Evolutionary conservation across 2,329 filamentous ascomycete species (phyloP).

Genomic region (Akanthomyces muscarius): DNA sequence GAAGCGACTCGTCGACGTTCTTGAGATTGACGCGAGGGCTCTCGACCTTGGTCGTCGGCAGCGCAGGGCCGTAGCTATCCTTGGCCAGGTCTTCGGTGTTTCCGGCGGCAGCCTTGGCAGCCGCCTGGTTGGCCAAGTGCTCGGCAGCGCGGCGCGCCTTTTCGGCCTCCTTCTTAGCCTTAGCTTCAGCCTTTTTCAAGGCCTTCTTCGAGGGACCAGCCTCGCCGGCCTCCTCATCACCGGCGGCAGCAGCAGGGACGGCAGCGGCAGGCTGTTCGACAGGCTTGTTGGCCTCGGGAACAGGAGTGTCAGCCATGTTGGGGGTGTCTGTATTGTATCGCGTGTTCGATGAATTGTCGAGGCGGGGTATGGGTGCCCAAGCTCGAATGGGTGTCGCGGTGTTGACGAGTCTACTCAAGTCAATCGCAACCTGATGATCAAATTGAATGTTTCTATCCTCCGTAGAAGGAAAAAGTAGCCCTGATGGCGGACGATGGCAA

Average conservation of each 20-base stretch:
- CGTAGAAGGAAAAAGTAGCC: background rate
- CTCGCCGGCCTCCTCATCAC: conserved; percentile 18
- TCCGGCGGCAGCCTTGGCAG: conserved; percentile 61
- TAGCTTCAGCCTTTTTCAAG: conserved; percentile 77
- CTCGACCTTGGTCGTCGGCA: conserved; percentile 52
- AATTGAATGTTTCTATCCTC: background rate
- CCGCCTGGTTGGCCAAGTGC: conserved; percentile 67
- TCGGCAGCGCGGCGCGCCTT: conserved; percentile 72
- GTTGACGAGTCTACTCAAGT: background rate
- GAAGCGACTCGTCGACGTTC: conserved; percentile 58
- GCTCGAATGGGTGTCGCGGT: background rate
- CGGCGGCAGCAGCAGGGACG: conserved; percentile 9
- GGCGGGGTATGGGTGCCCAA: conserved; percentile 2
- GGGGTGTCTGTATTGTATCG: background rate
- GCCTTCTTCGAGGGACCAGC: conserved; percentile 67
- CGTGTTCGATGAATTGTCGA: background rate
- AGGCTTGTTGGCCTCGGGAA: conserved; percentile 15
- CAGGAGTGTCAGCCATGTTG: conserved; percentile 32
- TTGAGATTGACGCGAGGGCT: conserved; percentile 58
- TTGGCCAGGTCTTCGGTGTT: conserved; percentile 65
- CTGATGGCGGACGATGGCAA: background rate
- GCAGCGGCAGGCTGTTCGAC: conserved; percentile 14
- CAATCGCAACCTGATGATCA: background rate
- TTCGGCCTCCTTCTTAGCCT: conserved; percentile 82
- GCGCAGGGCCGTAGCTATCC: conserved; percentile 75